phyloP scores from a whole-genome alignment of 202 grass and related monocot species.

The Elaeis oleifera region DNA sequence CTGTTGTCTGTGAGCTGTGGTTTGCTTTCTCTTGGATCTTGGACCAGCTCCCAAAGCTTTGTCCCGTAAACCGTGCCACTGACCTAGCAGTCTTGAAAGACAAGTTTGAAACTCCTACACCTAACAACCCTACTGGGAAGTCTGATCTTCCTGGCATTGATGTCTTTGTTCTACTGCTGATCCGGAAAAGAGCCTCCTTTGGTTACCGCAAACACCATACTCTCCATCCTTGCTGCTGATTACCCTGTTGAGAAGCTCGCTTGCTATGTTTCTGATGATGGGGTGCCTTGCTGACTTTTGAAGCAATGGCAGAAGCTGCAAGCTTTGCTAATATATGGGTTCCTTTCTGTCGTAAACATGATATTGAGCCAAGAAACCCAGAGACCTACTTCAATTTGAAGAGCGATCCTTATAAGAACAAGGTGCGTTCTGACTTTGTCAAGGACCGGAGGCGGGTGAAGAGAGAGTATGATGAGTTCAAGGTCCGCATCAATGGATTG shows the following conservation, averaged over 20 bases:
- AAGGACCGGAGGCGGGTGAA: constrained; percentile 93
- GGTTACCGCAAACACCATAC: constrained; percentile 89
- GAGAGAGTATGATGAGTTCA: constrained; percentile 97
- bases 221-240: constrained; percentile 91
- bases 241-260: constrained; percentile 95
- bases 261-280: constrained; percentile 95
- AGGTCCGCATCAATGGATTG: constrained; percentile 69
- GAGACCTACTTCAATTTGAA: constrained; percentile 94
- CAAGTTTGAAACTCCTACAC: constrained; percentile 71
- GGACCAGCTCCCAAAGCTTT: constrained; percentile 87
- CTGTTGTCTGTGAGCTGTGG: constrained; percentile 90
- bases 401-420: constrained; percentile 96
- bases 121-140: constrained; percentile 61
- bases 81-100: constrained; percentile 87
- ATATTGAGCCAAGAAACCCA: constrained; percentile 80
- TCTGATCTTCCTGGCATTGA: constrained; percentile 88
- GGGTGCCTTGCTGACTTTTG: constrained; percentile 89
- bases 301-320: constrained; percentile 97
- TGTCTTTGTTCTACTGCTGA: constrained; percentile 93
- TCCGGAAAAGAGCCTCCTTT: constrained; percentile 87
- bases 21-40: constrained; percentile 90
- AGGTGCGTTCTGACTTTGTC: constrained; percentile 78
- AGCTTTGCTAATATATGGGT: constrained; percentile 96
- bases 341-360: constrained; percentile 87
- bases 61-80: constrained; percentile 80